Base-by-base conservation (phyloP, 2,329 filamentous ascomycete species). In the Exutisphaerella laricina region DNA sequence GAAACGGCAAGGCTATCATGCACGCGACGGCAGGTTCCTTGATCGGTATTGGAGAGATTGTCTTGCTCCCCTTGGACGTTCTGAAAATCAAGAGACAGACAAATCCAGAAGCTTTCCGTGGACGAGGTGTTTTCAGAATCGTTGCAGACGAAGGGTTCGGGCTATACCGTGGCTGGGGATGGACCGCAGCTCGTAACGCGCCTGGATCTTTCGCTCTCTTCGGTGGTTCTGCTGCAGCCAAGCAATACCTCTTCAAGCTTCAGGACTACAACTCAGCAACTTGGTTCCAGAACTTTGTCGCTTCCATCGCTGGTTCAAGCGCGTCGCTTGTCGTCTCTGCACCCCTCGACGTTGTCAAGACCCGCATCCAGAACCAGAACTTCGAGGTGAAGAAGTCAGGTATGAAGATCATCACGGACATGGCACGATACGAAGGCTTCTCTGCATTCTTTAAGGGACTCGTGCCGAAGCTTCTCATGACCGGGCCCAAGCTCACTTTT, bases 71-170 rank as follows among this genome's bases (percentile, higher is more conserved):
- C 30, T 80, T 98, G 48, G 92, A 98, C 59, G 90, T 98, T 28
- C 79, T 98, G 51, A 98, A 98, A 79, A 98, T 98, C 74, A 98
- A 98, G 79, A 83, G 92, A 60, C 92, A 98, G 74, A 98, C 92
- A 56, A 98, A 98, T 75, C 92, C 92, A 29, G 92, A 97, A 64
- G 89, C 92, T 25, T 98, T 98, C 81, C 81, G 88, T 56, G 90
- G 90, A 57, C 85, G 92, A 60, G 92, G 92, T 50, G 76, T 98
- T 47, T 72, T 97, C 64, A 84, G 78, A 69, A 97, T 98, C 54
- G 78, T 98, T 49, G 78, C 79, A 46, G 92, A 98, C 63, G 92
- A 98, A 69, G 92, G 92, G 25, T 94, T 97, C 61, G 88, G 88
- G 37, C 72, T 98, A 39, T 98, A 98, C 74, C 81, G 92, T 63